phyloP scores from a whole-genome alignment of 2,329 filamentous ascomycete genomes.

The Pyrenophora tritici-repentis region DNA sequence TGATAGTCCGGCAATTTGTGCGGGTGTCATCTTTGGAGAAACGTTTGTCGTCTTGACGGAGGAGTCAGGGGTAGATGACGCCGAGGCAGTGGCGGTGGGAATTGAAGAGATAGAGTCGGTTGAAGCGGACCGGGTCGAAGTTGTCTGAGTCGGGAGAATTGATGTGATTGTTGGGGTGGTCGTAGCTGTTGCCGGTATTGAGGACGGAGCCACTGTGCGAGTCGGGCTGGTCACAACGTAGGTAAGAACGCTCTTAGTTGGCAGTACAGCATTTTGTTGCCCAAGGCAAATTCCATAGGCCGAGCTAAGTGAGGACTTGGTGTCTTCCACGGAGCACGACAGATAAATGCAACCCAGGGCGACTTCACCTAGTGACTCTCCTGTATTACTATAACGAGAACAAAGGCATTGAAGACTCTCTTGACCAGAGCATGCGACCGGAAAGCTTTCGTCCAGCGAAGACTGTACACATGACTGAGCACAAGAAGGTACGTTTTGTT shows the following conservation, averaged over 20 bases:
- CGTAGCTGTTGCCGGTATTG: conserved; percentile 14
- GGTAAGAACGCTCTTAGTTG: conserved; percentile 44
- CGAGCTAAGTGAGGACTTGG: conserved; percentile 19
- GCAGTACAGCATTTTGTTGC: conserved; percentile 40
- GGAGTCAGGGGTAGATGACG: conserved; percentile 18
- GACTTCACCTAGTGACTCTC: conserved; percentile 46
- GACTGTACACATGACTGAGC: conserved; percentile 44
- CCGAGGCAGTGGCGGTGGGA: conserved; percentile 30
- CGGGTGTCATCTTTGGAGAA: conserved; percentile 40
- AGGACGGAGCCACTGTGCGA: conserved; percentile 20
- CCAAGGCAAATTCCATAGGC: conserved; percentile 47
- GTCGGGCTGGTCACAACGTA: conserved; percentile 29
- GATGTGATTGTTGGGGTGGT: conserved; percentile 19
- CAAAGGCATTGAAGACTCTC: conserved; percentile 44
- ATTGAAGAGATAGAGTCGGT: conserved; percentile 32
- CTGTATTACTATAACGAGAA: conserved; percentile 44
- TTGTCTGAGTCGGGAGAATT: conserved; percentile 13
- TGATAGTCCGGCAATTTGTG: conserved; percentile 47
- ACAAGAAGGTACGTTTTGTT: conserved; percentile 42
- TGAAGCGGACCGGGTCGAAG: conserved; percentile 29
- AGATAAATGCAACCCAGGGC: conserved; percentile 46
- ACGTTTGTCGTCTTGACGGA: conserved; percentile 18
- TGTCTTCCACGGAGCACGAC: conserved; percentile 35
- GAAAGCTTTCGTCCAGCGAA: conserved; percentile 42
- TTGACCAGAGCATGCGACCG: conserved; percentile 41